Evolutionary conservation across 352 stramenopile genomes (phyloP).

Genomic region (Lagenidium giganteum): DNA sequence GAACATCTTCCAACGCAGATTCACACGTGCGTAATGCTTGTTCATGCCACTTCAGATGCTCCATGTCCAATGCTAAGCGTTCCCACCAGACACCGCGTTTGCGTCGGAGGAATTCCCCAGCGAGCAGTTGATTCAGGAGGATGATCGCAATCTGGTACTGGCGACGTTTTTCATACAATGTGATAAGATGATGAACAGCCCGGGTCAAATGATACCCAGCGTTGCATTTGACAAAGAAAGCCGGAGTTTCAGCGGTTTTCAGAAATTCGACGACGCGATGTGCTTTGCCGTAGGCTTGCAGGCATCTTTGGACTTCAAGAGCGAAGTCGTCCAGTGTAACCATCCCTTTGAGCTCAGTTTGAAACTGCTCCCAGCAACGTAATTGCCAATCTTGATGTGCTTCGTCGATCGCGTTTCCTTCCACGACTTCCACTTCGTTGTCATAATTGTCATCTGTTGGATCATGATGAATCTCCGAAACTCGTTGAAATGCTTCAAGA

Average conservation of each 20-base stretch:
- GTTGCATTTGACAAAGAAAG: slow-evolving; percentile 64
- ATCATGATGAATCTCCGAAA: too few relatives aligned
- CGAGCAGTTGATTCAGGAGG: slow-evolving; percentile 63
- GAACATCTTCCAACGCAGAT: slow-evolving; percentile 47
- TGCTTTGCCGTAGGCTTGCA: slow-evolving; percentile 23
- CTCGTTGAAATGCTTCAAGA: too few relatives aligned
- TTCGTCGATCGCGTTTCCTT: too few relatives aligned
- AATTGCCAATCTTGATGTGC: slow-evolving; percentile 46
- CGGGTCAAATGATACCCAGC: slow-evolving; percentile 64
- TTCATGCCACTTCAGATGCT: slow-evolving; percentile 58
- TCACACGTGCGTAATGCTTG: slow-evolving; percentile 42
- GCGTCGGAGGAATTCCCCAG: slow-evolving; percentile 37
- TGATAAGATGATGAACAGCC: slow-evolving; percentile 46
- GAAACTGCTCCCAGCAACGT: slow-evolving; percentile 47
- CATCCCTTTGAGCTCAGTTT: slow-evolving; percentile 28
- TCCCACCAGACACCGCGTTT: slow-evolving; percentile 78
- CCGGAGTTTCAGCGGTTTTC: slow-evolving; percentile 2
- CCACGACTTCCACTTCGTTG: too few relatives aligned
- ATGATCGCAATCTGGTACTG: slow-evolving; percentile 66
- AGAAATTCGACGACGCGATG: too few relatives aligned
- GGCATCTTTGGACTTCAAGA: slow-evolving; percentile 36
- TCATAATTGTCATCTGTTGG: slow-evolving; percentile 23
- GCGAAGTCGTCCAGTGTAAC: slow-evolving; percentile 60
- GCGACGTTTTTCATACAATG: slow-evolving; percentile 70
- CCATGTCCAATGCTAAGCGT: slow-evolving; percentile 64